Conservation (phyloP, 805 yeast species). For the Candida verbasci region DNA sequence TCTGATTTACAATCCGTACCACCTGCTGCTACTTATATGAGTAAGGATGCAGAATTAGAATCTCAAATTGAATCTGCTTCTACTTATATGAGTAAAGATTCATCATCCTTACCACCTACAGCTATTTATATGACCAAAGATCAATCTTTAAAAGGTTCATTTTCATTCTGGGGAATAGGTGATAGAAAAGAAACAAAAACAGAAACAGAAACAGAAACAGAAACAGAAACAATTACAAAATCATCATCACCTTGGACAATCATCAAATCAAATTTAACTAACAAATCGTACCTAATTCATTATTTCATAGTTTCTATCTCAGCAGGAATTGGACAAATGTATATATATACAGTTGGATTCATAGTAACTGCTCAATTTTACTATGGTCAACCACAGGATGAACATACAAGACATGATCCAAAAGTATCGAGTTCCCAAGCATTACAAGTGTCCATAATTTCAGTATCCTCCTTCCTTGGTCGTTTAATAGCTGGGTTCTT, state of each 20-base stretch:
- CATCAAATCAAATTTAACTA: slow-evolving; percentile 17
- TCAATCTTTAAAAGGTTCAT: slow-evolving; percentile 26
- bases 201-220: background rate
- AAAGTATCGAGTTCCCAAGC: slow-evolving; percentile 53
- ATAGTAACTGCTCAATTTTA: slow-evolving; percentile 47
- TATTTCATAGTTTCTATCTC: slow-evolving; percentile 52
- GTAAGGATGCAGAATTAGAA: no score
- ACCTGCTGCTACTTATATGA: no score
- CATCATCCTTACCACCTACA: no score
- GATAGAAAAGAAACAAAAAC: slow-evolving; percentile 20
- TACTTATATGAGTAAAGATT: no score
- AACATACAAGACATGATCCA: slow-evolving; percentile 5
- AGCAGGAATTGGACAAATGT: slow-evolving; percentile 67
- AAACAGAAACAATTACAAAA: background rate
- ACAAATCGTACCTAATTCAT: slow-evolving; percentile 43
- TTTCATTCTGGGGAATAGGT: slow-evolving; percentile 40
- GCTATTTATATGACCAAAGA: slow-evolving; percentile 3
- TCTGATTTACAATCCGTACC: slow-evolving; percentile 4
- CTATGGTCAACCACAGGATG: slow-evolving; percentile 14
- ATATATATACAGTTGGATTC: slow-evolving; percentile 71
- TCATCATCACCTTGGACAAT: slow-evolving; percentile 12
- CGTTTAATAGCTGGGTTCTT: slow-evolving; percentile 61
- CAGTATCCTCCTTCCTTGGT: slow-evolving; percentile 63
- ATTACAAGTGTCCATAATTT: slow-evolving; percentile 62
- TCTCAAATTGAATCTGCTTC: no score